Percentiles rank a stretch among this genome's conserved stretches.
Evolutionary conservation across 345 rosid genomes (phyloP).

Genomic region (Acer saccharum): DNA sequence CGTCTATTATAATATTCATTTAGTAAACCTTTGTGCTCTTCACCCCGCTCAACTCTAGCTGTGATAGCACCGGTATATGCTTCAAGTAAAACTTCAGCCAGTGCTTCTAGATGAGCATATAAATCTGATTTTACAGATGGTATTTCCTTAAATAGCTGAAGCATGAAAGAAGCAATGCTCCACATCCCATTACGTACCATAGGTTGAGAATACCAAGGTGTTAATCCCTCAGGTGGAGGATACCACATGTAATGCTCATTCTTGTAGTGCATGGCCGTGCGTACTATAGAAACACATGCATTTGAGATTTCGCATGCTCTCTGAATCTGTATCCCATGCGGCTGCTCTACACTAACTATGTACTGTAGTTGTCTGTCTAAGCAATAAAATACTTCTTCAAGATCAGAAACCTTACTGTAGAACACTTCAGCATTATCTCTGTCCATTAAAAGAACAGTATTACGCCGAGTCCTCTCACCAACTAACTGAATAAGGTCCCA

Average conservation of each 20-base stretch:
- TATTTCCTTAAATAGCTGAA: slow-evolving; percentile 57
- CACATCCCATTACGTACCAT: slow-evolving; percentile 81
- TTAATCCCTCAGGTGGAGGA: slow-evolving; percentile 86
- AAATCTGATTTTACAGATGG: slow-evolving; percentile 64
- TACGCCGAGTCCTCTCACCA: slow-evolving; percentile 83
- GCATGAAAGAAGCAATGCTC: slow-evolving; percentile 77
- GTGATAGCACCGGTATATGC: slow-evolving; percentile 63
- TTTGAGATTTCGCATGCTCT: slow-evolving; percentile 81
- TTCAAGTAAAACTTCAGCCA: slow-evolving; percentile 77
- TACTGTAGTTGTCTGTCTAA: slow-evolving; percentile 68
- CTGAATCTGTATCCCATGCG: slow-evolving; percentile 56
- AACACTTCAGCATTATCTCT: slow-evolving; percentile 96
- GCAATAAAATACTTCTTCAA: slow-evolving; percentile 81
- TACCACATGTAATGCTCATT: slow-evolving; percentile 87
- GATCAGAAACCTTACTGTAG: slow-evolving; percentile 92
- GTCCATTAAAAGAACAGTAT: slow-evolving; percentile 92
- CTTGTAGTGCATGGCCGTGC: slow-evolving; percentile 62
- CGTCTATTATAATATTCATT: slow-evolving; percentile 79
- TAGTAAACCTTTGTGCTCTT: slow-evolving; percentile 65
- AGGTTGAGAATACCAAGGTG: slow-evolving; percentile 74
- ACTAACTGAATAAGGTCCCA: slow-evolving; percentile 94
- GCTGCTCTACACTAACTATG: slow-evolving; percentile 62
- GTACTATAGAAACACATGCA: slow-evolving; percentile 68
- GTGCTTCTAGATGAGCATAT: slow-evolving; percentile 55
- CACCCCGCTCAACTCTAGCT: slow-evolving; percentile 69